phyloP scores from a whole-genome alignment of 2,329 filamentous ascomycete species.

The Coniochaeta hoffmannii region DNA sequence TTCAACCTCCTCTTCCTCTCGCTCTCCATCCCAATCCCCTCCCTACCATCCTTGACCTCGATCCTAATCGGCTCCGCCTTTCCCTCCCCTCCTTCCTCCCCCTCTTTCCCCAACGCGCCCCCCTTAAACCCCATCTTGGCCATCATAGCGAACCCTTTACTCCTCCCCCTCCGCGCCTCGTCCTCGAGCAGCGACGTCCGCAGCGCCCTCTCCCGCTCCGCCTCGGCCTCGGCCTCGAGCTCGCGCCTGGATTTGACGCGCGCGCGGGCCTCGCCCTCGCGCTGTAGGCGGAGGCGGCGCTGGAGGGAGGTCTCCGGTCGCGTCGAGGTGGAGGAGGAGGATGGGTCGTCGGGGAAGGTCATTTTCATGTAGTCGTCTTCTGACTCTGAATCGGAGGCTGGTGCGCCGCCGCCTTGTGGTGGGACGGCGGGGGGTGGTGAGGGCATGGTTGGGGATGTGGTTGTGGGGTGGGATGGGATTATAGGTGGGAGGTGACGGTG shows the following conservation, averaged over 20 bases:
- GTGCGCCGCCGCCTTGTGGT: too few relatives aligned
- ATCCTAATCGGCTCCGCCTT: conserved; percentile 64
- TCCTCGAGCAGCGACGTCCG: conserved; percentile 62
- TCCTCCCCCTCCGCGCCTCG: conserved; percentile 37
- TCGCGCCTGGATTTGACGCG: conserved; percentile 75
- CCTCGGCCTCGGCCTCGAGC: conserved; percentile 64
- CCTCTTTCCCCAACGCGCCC: conserved; percentile 57
- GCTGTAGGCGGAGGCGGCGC: conserved; percentile 43
- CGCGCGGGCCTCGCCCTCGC: conserved; percentile 60
- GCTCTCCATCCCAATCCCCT: conserved; percentile 75
- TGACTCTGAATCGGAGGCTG: conserved; percentile 30
- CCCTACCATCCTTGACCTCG: conserved; percentile 68
- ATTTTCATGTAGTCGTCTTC: conserved; percentile 98
- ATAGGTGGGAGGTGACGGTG: too few relatives aligned
- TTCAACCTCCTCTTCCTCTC: conserved; percentile 73
- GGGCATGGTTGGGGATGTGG: not conserved
- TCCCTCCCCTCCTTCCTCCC: conserved; percentile 10
- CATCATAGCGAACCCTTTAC: conserved; percentile 95
- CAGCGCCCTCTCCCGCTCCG: conserved; percentile 67
- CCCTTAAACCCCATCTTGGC: conserved; percentile 87
- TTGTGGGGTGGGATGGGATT: too few relatives aligned
- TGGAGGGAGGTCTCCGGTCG: conserved; percentile 44
- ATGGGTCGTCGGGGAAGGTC: conserved; percentile 65
- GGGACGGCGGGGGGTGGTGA: not conserved
- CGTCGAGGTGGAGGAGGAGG: conserved; percentile 27